A percentile compares a stretch with the other conserved stretches of the same genome.
Conservation (phyloP, 1,284 basidiomycete genomes). For the Tilletia horrida region DNA sequence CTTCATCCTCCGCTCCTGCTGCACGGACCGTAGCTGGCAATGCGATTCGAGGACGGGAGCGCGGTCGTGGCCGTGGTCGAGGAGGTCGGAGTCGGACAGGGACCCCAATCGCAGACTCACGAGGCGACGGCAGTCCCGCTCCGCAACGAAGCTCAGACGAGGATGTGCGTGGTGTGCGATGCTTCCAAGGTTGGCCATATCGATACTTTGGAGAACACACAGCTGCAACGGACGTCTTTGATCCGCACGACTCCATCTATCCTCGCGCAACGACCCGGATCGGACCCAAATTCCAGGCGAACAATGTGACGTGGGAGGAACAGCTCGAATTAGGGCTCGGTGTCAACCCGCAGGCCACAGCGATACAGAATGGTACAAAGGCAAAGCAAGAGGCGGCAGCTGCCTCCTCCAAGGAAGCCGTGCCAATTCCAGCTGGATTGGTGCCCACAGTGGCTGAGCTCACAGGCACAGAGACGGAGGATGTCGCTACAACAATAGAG, state of each 20-base stretch:
- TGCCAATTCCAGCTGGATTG: slow-evolving; percentile 1
- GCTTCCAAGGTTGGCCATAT: slow-evolving; percentile 89
- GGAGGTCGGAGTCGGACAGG: slow-evolving; percentile 1
- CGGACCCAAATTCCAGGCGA: slow-evolving; percentile 80
- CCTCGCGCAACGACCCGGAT: slow-evolving; percentile 82
- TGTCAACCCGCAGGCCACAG: slow-evolving; percentile 25
- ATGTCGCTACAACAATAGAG: not conserved
- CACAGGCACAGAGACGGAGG: not conserved
- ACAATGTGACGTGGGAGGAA: slow-evolving; percentile 45
- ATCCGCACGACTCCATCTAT: slow-evolving; percentile 90
- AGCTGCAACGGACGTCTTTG: slow-evolving; percentile 64
- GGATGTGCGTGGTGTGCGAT: slow-evolving; percentile 62
- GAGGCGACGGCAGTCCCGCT: slow-evolving; percentile 28
- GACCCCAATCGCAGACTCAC: not conserved
- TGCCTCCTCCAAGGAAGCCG: slow-evolving; percentile 17
- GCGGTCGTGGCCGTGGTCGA: not conserved
- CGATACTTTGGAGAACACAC: slow-evolving; percentile 93
- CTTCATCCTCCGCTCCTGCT: slow-evolving; percentile 18
- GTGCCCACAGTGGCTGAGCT: slow-evolving; percentile 10
- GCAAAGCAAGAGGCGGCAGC: slow-evolving; percentile 27
- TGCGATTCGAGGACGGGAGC: not conserved
- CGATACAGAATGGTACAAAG: slow-evolving; percentile 6
- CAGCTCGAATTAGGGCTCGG: slow-evolving; percentile 36
- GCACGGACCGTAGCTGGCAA: not conserved
- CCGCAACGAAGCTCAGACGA: slow-evolving; percentile 35